phyloP scores from a whole-genome alignment of 1,139 yeast species.

The Petasospora rhodanensis region DNA sequence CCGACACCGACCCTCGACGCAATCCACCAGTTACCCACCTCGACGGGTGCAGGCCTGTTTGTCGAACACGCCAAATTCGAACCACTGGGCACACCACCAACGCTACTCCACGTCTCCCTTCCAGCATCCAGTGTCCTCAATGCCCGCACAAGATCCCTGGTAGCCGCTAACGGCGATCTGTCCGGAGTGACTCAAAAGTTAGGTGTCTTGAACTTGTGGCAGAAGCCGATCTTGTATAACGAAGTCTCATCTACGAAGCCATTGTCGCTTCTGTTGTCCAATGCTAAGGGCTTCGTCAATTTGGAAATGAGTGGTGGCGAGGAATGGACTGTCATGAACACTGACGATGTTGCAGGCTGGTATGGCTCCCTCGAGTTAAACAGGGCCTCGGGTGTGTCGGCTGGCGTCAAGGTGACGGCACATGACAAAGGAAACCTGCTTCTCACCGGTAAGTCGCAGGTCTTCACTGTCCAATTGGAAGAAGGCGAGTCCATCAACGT shows the following conservation, averaged over 20 bases:
- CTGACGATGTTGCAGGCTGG: constrained; percentile 17
- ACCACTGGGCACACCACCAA: constrained; percentile 40
- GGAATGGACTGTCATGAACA: constrained; percentile 13
- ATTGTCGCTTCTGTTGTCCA: constrained; percentile 19
- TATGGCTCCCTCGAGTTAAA: constrained; percentile 13
- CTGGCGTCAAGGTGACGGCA: constrained; percentile 4
- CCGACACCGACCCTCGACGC: constrained; percentile 1
- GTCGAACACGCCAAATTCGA: constrained; percentile 37
- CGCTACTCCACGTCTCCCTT: constrained; percentile 40
- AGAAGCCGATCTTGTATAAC: constrained; percentile 17
- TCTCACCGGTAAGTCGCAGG: constrained; percentile 13
- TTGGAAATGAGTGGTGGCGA: constrained; percentile 12
- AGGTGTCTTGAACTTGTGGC: constrained; percentile 13
- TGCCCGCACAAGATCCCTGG: constrained; percentile 39
- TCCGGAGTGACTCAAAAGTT: constrained; percentile 16
- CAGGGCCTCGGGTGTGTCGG: neutral
- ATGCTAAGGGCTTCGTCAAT: constrained; percentile 14
- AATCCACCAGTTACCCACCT: constrained; percentile 12
- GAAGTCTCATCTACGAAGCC: constrained; percentile 24
- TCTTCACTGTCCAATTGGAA: constrained; percentile 12
- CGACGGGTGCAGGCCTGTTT: constrained; percentile 36
- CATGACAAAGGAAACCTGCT: constrained; percentile 10
- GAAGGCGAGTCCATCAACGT: constrained; percentile 11
- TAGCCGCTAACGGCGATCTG: constrained; percentile 42
- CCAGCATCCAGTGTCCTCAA: constrained; percentile 47